These are phyloP conservation scores for Parafenestella ontariensis DNA, from an alignment of 2,329 filamentous ascomycete genomes.

Conservation along the genomic window DNA sequence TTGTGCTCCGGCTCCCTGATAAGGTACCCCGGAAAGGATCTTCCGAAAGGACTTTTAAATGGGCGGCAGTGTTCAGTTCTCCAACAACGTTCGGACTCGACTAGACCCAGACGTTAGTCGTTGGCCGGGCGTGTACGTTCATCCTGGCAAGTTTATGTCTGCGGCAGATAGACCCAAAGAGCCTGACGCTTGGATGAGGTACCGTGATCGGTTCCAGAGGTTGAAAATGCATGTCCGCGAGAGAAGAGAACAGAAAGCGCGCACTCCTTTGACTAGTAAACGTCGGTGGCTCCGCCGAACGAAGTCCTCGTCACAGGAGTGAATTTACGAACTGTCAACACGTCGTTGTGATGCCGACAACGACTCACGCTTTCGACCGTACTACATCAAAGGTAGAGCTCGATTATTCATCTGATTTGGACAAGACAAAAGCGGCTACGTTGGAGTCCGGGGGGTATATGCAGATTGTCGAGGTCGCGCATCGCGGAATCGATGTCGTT, in stretches of 20 bases:
- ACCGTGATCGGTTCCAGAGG: conserved; percentile 19
- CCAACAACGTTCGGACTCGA: not conserved
- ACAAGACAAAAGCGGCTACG: too few relatives aligned
- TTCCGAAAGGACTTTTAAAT: too few relatives aligned
- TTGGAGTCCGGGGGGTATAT: too few relatives aligned
- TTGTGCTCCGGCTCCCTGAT: too few relatives aligned
- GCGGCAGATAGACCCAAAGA: conserved; percentile 13
- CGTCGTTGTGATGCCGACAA: too few relatives aligned
- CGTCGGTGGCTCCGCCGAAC: conserved; percentile 9
- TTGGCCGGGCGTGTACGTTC: conserved; percentile 33
- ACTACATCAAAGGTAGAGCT: too few relatives aligned
- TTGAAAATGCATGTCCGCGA: conserved; percentile 5
- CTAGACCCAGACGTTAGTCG: conserved; percentile 21
- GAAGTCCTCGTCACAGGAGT: conserved; percentile 5
- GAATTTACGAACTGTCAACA: conserved; percentile 7
- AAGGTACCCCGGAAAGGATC: too few relatives aligned
- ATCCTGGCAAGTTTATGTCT: conserved; percentile 31
- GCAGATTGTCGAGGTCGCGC: conserved; percentile 3
- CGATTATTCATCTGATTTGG: too few relatives aligned
- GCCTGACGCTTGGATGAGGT: conserved; percentile 31
- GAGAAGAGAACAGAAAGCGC: not conserved
- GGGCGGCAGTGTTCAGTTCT: conserved; percentile 15
- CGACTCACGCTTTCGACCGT: too few relatives aligned
- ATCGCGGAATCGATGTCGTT: conserved; percentile 6
- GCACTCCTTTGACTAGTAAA: conserved; percentile 10